These are phyloP conservation scores for Claviceps sp. DNA, from an alignment of 2,329 filamentous ascomycete genomes.

Conservation along the genomic window DNA sequence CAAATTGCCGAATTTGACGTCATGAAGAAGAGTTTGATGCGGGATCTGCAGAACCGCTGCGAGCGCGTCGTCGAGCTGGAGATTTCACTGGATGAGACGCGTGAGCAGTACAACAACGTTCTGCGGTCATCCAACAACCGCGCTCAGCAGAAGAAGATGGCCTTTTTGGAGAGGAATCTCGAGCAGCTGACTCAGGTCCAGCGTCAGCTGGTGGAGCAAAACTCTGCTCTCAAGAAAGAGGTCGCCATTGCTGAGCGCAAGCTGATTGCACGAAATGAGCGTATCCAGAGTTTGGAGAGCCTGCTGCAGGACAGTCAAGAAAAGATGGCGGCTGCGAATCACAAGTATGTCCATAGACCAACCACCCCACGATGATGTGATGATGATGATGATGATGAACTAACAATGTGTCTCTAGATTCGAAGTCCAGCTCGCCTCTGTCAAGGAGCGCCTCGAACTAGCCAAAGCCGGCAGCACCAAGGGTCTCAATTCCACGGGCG, in stretches of 20 bases:
- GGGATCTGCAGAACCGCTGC: constrained; percentile 94
- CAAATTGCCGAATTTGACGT: constrained; percentile 97
- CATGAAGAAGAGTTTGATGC: constrained; percentile 99
- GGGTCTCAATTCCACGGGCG: constrained; percentile 55
- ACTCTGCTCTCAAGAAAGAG: constrained; percentile 94
- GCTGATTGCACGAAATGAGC: constrained; percentile 89
- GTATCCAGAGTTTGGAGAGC: constrained; percentile 85
- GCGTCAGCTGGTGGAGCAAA: constrained; percentile 94
- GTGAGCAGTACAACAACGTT: constrained; percentile 98
- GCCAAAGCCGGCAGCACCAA: constrained; percentile 86
- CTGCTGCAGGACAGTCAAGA: constrained; percentile 94
- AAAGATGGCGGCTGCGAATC: constrained; percentile 92
- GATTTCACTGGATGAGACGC: constrained; percentile 91
- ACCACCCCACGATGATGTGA: neutral
- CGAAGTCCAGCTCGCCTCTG: constrained; percentile 88
- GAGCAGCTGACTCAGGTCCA: constrained; percentile 97
- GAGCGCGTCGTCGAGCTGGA: constrained; percentile 96
- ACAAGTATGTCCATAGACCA: constrained; percentile 55
- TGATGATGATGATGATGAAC: neutral
- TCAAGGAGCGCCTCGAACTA: constrained; percentile 94
- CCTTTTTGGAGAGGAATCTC: constrained; percentile 93
- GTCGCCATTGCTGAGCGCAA: constrained; percentile 97
- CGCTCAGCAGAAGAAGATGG: constrained; percentile 99
- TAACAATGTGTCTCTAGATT: constrained; percentile 47
- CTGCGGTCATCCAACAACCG: constrained; percentile 93